Base-by-base conservation (phyloP, 345 rosid species). In the Angophora floribunda region DNA sequence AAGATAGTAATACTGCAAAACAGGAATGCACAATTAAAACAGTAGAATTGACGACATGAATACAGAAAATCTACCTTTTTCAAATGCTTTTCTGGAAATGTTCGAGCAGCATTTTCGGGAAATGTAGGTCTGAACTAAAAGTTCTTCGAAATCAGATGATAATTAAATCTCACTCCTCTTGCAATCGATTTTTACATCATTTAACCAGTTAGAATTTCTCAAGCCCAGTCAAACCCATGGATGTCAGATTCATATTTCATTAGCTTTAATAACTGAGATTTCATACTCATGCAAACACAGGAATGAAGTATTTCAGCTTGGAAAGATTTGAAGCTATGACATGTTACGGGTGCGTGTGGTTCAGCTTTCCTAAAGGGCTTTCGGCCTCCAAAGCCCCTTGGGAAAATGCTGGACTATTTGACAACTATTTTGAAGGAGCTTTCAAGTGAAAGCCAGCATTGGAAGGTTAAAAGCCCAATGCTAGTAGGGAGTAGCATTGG, bases 1-100 rank as follows among this genome's bases (percentile, higher is more conserved):
- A 88, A 75, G 86, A 94, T 86, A 14, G 92, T 91, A 87, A 94
- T 85, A 88, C 94, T 94, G 93, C 80, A 65, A 19, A 28, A 61
- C 53, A 87, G 82, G 82, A 44, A 75, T 0, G 4, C 2, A 1
- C 6, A 75, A 75, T 75, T 67, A 41, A 44, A 75, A 36, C 82
- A 75, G 49, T 47, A 75, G 49, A 12, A 7, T 75, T 3, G 26
- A 17, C 47, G 36, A 75, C 82, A 75, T 32, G 80, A 24, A 36
- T 70, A 47, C 82, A 19, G 26, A 75, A 41, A 75, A 75, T 75
- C 47, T 19, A 75, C 24, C 36, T 75, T 75, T 75, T 75, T 36
- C 47, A 70, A 67, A 70, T 70, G 47, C 80, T 70, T 9, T 19
- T 70, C 24, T 10, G 26, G 4, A 75, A 75, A 75, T 75, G 82